phyloP scores from a whole-genome alignment of 345 rosid species.

The Citrus sp. region DNA sequence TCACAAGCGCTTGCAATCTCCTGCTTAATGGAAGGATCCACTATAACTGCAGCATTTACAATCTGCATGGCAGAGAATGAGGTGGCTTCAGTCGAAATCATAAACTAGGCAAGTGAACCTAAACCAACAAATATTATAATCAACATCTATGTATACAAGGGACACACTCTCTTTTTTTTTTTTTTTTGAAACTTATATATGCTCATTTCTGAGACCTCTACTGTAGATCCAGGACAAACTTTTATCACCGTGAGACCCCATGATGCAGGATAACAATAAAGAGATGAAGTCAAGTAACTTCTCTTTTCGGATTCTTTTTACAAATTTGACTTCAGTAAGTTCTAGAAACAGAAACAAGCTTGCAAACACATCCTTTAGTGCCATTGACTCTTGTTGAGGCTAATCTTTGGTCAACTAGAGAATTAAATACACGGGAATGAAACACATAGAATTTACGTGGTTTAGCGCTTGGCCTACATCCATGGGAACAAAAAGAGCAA shows the following conservation, averaged over 20 bases:
- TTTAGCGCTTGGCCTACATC: too few relatives aligned
- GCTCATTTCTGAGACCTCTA: too few relatives aligned
- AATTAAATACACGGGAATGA: too few relatives aligned
- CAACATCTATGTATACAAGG: neutral
- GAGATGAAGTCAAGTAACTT: neutral
- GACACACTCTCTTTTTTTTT: neutral
- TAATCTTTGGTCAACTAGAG: too few relatives aligned
- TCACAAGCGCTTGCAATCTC: constrained; percentile 67
- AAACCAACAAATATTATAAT: too few relatives aligned
- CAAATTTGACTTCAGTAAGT: neutral
- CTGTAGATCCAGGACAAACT: neutral
- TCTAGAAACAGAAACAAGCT: neutral
- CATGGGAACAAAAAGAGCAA: too few relatives aligned
- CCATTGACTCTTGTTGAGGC: neutral
- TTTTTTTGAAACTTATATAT: neutral
- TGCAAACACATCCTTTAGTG: neutral
- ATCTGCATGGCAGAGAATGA: constrained; percentile 37
- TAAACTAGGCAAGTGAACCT: neutral
- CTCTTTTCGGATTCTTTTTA: neutral
- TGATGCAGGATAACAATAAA: neutral
- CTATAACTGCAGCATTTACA: constrained; percentile 79
- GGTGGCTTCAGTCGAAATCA: neutral
- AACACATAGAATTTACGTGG: too few relatives aligned
- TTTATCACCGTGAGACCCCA: neutral
- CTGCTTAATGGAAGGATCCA: constrained; percentile 55